Conservation (phyloP, 495 filamentous ascomycete species). For the Aspergillus campestris region DNA sequence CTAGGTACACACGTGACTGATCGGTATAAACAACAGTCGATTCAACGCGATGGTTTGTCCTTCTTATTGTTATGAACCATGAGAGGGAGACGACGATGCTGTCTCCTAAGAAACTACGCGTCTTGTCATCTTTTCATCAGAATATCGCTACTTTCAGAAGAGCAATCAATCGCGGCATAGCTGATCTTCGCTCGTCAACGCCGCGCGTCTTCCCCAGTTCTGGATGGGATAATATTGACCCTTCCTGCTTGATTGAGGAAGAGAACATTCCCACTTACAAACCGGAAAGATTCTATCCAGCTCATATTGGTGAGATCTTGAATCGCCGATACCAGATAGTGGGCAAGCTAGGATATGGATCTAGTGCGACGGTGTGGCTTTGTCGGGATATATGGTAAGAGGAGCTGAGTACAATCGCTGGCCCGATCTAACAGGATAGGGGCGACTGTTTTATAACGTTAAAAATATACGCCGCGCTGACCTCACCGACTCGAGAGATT, state of each 20-base stretch:
- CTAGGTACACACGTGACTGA: too few relatives aligned
- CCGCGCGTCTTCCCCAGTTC: conserved; percentile 11
- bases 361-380: conserved; percentile 45
- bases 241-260: conserved; percentile 14
- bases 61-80: too few relatives aligned
- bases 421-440: conserved; percentile 14
- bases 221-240: conserved; percentile 12
- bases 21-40: too few relatives aligned
- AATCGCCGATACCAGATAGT: conserved; percentile 32
- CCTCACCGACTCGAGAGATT: conserved; percentile 20
- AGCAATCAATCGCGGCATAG: not conserved
- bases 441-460: conserved; percentile 22
- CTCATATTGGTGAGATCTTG: conserved; percentile 36
- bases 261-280: conserved; percentile 17
- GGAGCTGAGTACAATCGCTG: not conserved
- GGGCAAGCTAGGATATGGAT: conserved; percentile 41
- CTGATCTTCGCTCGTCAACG: not conserved
- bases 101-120: too few relatives aligned
- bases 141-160: too few relatives aligned
- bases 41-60: too few relatives aligned
- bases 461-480: conserved; percentile 20
- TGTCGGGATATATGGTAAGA: conserved; percentile 34
- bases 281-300: conserved; percentile 28
- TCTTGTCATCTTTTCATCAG: too few relatives aligned
- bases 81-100: too few relatives aligned